A percentile compares a stretch with the other conserved stretches of the same genome.
These are phyloP conservation scores for Ophiorrhiza pumila DNA, from an alignment of 257 asterid species.

Conservation along the genomic window DNA sequence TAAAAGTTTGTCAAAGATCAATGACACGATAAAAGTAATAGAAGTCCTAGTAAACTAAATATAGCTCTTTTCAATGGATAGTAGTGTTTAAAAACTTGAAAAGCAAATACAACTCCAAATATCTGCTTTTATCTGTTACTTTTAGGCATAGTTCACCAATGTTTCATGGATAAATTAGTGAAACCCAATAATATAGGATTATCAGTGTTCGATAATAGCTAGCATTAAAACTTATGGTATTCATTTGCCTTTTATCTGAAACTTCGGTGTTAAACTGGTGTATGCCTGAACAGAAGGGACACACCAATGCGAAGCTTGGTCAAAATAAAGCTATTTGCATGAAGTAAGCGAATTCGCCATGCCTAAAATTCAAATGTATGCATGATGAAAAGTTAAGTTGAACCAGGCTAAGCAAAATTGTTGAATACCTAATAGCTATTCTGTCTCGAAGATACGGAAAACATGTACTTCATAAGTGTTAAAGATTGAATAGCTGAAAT, in stretches of 20 bases:
- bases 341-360: neutral
- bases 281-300: neutral
- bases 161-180: neutral
- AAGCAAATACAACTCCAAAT: neutral
- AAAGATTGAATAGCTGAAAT: too few species aligned
- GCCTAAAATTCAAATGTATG: neutral
- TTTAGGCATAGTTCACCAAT: neutral
- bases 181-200: neutral
- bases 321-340: neutral
- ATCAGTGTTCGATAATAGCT: too few species aligned
- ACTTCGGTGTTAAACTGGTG: too few species aligned
- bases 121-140: neutral
- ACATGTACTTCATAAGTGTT: neutral
- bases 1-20: neutral
- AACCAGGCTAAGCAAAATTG: neutral
- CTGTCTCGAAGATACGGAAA: neutral
- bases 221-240: neutral
- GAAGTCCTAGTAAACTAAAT: neutral
- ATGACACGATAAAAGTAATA: neutral
- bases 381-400: neutral
- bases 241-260: neutral
- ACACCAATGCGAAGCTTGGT: neutral
- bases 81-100: neutral
- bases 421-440: neutral
- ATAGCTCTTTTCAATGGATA: neutral